Conservation (phyloP, 495 filamentous ascomycete species). For the Penicillium samsonianum region DNA sequence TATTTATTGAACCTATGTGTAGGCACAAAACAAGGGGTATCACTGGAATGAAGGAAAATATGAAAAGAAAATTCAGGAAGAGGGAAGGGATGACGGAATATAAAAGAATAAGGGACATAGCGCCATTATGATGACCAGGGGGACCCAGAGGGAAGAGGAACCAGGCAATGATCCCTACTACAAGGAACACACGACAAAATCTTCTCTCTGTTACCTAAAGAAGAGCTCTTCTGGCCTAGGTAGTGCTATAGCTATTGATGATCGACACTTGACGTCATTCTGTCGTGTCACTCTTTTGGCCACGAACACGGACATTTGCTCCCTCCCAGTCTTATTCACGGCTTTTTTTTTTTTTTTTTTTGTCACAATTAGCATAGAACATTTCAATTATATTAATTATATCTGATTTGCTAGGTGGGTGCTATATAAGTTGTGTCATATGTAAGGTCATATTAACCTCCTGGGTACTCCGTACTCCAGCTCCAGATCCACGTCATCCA, state of each 20-base stretch:
- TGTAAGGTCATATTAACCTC: background rate
- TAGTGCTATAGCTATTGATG: background rate
- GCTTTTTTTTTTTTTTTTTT: no score
- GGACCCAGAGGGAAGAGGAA: constrained; percentile 12
- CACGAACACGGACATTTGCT: constrained; percentile 7
- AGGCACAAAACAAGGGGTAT: constrained; percentile 36
- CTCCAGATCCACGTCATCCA: constrained; percentile 1
- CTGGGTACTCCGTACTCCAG: background rate
- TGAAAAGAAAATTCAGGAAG: constrained; percentile 10
- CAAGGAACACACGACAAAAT: background rate
- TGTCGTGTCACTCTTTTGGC: constrained; percentile 4
- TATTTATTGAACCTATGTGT: constrained; percentile 17
- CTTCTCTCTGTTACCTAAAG: background rate
- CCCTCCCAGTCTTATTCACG: constrained; percentile 4
- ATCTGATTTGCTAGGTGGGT: no score
- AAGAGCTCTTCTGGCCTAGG: background rate
- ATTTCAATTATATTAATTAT: no score
- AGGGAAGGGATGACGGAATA: constrained; percentile 11
- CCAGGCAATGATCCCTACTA: constrained; percentile 11
- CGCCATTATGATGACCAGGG: constrained; percentile 11
- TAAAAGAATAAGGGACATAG: constrained; percentile 10
- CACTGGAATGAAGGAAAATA: constrained; percentile 38
- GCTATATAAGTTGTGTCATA: background rate
- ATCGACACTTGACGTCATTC: constrained; percentile 13
- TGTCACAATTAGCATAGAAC: background rate